Conservation (phyloP, 2,329 filamentous ascomycete species). For the Cucurbitaria berberidis region DNA sequence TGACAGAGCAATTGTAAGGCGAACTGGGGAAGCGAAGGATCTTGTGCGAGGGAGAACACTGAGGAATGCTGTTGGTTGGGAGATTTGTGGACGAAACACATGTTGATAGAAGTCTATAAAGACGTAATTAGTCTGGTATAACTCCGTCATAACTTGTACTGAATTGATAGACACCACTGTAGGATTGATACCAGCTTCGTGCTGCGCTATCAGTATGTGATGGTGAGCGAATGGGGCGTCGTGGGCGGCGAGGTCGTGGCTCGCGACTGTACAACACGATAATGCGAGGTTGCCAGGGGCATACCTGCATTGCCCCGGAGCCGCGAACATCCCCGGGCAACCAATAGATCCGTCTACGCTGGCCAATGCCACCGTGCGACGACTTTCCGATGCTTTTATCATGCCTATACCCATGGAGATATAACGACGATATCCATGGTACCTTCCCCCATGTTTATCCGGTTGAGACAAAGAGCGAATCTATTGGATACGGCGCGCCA, state of each 20-base stretch:
- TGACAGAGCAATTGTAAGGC: slow-evolving; percentile 5
- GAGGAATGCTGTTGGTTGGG: slow-evolving; percentile 26
- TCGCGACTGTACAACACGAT: slow-evolving; percentile 16
- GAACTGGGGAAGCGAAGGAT: slow-evolving; percentile 18
- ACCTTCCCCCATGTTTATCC: slow-evolving; percentile 7
- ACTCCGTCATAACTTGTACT: neutral
- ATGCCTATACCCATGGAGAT: slow-evolving; percentile 9
- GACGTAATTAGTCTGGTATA: neutral
- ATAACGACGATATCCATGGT: slow-evolving; percentile 38
- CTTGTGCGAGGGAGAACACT: slow-evolving; percentile 15
- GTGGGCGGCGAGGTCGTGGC: slow-evolving; percentile 14
- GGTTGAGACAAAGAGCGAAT: slow-evolving; percentile 1
- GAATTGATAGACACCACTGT: slow-evolving; percentile 1
- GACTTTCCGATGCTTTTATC: slow-evolving; percentile 4
- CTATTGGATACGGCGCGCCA: slow-evolving; percentile 46
- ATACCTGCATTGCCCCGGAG: slow-evolving; percentile 26
- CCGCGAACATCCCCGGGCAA: slow-evolving; percentile 20
- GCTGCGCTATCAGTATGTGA: slow-evolving; percentile 9
- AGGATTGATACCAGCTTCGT: slow-evolving; percentile 4
- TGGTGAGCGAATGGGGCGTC: slow-evolving; percentile 6
- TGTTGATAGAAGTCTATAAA: slow-evolving; percentile 5
- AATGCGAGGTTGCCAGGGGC: slow-evolving; percentile 18
- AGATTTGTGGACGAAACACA: slow-evolving; percentile 12
- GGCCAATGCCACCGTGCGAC: slow-evolving; percentile 18
- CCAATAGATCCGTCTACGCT: slow-evolving; percentile 22